These are phyloP conservation scores for Cryptococcus neoformans DNA, from an alignment of 1,284 basidiomycete species.

Conservation along the genomic window DNA sequence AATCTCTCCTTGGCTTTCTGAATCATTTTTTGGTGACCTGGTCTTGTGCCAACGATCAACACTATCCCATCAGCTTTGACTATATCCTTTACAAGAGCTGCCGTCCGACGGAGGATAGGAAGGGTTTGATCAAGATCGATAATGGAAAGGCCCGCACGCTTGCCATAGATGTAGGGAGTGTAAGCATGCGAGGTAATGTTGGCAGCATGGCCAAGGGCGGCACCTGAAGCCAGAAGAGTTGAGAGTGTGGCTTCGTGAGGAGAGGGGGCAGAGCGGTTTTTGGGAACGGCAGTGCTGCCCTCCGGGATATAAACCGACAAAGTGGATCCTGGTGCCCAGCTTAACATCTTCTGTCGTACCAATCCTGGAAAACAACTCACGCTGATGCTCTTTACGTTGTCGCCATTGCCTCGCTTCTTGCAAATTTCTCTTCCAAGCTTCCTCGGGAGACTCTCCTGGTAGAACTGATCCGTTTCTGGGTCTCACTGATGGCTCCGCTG, in stretches of 20 bases:
- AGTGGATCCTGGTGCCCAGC: not conserved
- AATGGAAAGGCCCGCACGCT: slow-evolving; percentile 82
- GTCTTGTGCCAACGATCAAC: slow-evolving; percentile 84
- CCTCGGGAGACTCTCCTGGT: slow-evolving; percentile 27
- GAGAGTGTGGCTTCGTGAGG: slow-evolving; percentile 59
- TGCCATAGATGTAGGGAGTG: slow-evolving; percentile 91
- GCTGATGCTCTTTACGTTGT: slow-evolving; percentile 24
- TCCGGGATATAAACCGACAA: slow-evolving; percentile 27
- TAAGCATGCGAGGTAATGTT: slow-evolving; percentile 82
- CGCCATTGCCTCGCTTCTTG: slow-evolving; percentile 39
- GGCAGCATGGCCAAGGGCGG: slow-evolving; percentile 87
- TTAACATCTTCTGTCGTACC: not conserved
- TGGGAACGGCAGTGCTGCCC: slow-evolving; percentile 10
- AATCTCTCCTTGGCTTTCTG: slow-evolving; percentile 76
- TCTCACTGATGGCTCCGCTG: slow-evolving; percentile 7
- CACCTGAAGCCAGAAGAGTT: slow-evolving; percentile 85
- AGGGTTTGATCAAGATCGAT: slow-evolving; percentile 96
- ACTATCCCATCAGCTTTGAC: slow-evolving; percentile 79
- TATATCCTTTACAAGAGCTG: slow-evolving; percentile 78
- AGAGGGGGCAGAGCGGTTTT: slow-evolving; percentile 12
- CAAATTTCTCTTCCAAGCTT: slow-evolving; percentile 43
- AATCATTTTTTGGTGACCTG: slow-evolving; percentile 71
- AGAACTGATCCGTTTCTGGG: slow-evolving; percentile 4
- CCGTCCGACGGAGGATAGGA: slow-evolving; percentile 84
- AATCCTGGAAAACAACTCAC: slow-evolving; percentile 22